Percentiles rank a stretch among this genome's conserved stretches.
Conservation (phyloP, 352 stramenopile genomes). For the Phytophthora pseudosyringae region DNA sequence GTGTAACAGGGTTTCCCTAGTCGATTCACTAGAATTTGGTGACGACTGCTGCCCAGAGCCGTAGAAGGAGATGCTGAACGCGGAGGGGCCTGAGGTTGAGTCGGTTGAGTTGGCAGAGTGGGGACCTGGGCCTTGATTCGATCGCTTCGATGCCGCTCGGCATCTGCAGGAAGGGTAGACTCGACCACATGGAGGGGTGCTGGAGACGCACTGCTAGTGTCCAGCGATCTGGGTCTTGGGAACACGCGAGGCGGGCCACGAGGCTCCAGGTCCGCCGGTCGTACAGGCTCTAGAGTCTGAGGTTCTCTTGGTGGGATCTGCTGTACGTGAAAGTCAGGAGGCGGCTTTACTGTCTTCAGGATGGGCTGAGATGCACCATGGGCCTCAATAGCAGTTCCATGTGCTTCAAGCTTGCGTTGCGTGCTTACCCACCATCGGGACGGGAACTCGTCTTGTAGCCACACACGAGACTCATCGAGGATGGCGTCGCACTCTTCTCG, state of each 20-base stretch:
- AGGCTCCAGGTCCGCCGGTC: conserved; percentile 15
- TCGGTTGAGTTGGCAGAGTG: background rate
- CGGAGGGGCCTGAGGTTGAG: conserved; percentile 11
- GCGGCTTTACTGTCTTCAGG: conserved; percentile 5
- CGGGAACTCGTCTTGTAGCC: conserved; percentile 56
- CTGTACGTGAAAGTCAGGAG: conserved; percentile 26
- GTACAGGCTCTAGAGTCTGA: conserved; percentile 22
- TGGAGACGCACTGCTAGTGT: conserved; percentile 1
- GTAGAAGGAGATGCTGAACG: conserved; percentile 7
- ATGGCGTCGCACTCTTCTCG: conserved; percentile 40
- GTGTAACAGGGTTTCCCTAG: conserved; percentile 45
- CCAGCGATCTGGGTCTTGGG: background rate
- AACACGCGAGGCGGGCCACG: conserved; percentile 36
- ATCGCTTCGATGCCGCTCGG: conserved; percentile 22
- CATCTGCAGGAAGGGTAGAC: conserved; percentile 19
- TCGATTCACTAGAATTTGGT: conserved; percentile 61
- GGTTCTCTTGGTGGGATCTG: conserved; percentile 33
- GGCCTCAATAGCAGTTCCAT: background rate
- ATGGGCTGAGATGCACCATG: conserved; percentile 11
- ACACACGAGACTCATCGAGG: conserved; percentile 38
- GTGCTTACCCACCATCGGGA: conserved; percentile 56
- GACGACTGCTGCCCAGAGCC: conserved; percentile 49
- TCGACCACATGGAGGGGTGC: conserved; percentile 33
- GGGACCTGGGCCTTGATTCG: conserved; percentile 2
- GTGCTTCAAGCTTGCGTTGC: conserved; percentile 31